phyloP scores from a whole-genome alignment of 352 stramenopile genomes.

The Phytopythium chamaehyphon region DNA sequence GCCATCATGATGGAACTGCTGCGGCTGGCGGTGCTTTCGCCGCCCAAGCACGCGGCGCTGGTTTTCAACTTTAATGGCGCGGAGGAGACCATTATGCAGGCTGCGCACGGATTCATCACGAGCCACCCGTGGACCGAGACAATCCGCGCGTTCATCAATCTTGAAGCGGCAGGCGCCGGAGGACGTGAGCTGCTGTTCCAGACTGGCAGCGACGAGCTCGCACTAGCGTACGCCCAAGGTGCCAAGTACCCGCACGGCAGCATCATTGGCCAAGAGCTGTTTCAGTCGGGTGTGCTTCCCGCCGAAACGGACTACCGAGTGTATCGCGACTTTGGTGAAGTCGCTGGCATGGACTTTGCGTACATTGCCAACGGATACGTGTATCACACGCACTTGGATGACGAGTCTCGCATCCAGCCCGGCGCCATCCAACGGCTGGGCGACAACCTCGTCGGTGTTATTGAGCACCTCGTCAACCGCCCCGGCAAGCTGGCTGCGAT shows the following conservation, averaged over 20 bases:
- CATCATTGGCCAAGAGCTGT: constrained; percentile 76
- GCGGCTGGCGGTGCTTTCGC: constrained; percentile 32
- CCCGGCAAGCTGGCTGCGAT: constrained; percentile 48
- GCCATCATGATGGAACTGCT: constrained; percentile 79
- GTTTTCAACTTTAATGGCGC: constrained; percentile 84
- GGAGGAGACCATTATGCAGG: constrained; percentile 78
- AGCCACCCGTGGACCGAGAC: constrained; percentile 68
- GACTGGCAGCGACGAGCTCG: constrained; percentile 69
- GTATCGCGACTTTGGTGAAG: constrained; percentile 65
- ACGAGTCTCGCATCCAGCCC: constrained; percentile 64
- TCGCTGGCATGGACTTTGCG: constrained; percentile 82
- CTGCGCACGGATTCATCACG: constrained; percentile 76
- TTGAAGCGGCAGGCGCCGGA: constrained; percentile 66
- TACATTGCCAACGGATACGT: constrained; percentile 82
- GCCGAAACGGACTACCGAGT: constrained; percentile 74
- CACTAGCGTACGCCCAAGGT: constrained; percentile 62
- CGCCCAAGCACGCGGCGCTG: constrained; percentile 42
- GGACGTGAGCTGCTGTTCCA: constrained; percentile 77
- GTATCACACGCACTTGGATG: constrained; percentile 71
- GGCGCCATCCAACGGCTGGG: constrained; percentile 64
- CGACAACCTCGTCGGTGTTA: constrained; percentile 63
- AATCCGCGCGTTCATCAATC: constrained; percentile 76
- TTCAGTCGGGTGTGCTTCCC: constrained; percentile 67
- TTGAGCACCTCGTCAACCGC: constrained; percentile 40
- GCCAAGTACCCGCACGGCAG: constrained; percentile 70